A percentile compares a stretch with the other conserved stretches of the same genome.
Conservation (phyloP, 106 monocot genomes). For the Allium sativum region DNA sequence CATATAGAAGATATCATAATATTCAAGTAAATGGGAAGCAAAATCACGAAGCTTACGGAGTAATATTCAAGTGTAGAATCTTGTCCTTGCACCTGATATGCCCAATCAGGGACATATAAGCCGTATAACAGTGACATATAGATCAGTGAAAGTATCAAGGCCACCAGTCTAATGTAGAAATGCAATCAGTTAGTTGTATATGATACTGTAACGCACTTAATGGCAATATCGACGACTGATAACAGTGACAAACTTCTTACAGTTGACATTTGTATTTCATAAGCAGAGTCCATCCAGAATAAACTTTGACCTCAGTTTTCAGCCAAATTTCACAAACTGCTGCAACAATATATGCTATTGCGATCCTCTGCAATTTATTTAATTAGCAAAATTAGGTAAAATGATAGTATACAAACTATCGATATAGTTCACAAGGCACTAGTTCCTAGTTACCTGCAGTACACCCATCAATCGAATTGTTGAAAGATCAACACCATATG, state of each 20-base stretch:
- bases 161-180: slow-evolving; percentile 17
- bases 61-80: slow-evolving; percentile 9
- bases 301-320: slow-evolving; percentile 17
- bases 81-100: slow-evolving; percentile 17
- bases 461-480: slow-evolving; percentile 55
- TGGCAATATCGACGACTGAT: background rate
- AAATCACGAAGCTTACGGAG: slow-evolving; percentile 13
- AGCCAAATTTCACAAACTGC: slow-evolving; percentile 43
- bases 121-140: slow-evolving; percentile 31
- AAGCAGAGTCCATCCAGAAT: slow-evolving; percentile 32
- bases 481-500: slow-evolving; percentile 56
- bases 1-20: too few relatives aligned
- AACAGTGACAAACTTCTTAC: slow-evolving; percentile 10
- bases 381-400: background rate
- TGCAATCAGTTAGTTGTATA: background rate
- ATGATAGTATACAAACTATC: background rate
- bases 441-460: slow-evolving; percentile 30
- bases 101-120: slow-evolving; percentile 45
- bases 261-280: slow-evolving; percentile 29
- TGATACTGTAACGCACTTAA: background rate
- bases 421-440: background rate
- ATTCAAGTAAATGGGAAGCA: background rate
- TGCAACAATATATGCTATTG: slow-evolving; percentile 28
- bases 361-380: slow-evolving; percentile 32
- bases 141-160: slow-evolving; percentile 16